Evolutionary conservation across 2,329 filamentous ascomycete species (phyloP).

Genomic region (Phyllachora maydis): DNA sequence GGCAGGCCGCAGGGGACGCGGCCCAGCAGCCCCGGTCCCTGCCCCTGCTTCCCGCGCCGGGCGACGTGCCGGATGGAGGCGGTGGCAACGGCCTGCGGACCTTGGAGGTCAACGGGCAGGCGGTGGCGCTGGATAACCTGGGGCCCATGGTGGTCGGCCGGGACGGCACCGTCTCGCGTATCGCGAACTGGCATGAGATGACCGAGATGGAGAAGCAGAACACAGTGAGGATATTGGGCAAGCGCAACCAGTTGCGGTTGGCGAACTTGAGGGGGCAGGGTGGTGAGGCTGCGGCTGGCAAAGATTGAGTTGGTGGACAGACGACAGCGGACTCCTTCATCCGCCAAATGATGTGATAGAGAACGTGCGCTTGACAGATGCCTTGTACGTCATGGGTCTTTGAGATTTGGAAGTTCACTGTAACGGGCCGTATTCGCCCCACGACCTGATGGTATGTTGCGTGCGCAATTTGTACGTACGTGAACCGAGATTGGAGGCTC

Average conservation of each 20-base stretch:
- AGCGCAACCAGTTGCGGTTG: conserved; percentile 44
- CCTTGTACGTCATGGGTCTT: too few species aligned
- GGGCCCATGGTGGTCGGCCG: conserved; percentile 56
- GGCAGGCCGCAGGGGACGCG: conserved; percentile 2
- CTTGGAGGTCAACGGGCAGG: conserved; percentile 14
- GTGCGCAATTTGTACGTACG: too few species aligned
- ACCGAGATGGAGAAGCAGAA: conserved; percentile 43
- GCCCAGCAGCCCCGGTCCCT: conserved; percentile 2
- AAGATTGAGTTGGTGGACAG: too few species aligned
- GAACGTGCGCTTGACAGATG: too few species aligned
- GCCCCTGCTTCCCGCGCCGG: background rate
- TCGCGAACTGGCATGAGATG: conserved; percentile 57
- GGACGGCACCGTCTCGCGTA: conserved; percentile 50
- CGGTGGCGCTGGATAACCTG: conserved; percentile 42
- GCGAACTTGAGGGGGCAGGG: conserved; percentile 23
- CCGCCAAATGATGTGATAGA: too few species aligned
- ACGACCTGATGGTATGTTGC: too few species aligned
- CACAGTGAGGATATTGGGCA: conserved; percentile 44
- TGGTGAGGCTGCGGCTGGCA: conserved; percentile 8
- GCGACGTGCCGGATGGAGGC: conserved; percentile 3
- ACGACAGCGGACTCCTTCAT: conserved; percentile 1
- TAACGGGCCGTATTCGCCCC: too few species aligned
- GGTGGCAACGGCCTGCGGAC: conserved; percentile 3
- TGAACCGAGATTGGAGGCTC: too few species aligned
- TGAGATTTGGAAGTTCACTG: too few species aligned